These are phyloP conservation scores for Prunus yedoensis DNA, from an alignment of 331 rosid genomes.

Conservation along the genomic window DNA sequence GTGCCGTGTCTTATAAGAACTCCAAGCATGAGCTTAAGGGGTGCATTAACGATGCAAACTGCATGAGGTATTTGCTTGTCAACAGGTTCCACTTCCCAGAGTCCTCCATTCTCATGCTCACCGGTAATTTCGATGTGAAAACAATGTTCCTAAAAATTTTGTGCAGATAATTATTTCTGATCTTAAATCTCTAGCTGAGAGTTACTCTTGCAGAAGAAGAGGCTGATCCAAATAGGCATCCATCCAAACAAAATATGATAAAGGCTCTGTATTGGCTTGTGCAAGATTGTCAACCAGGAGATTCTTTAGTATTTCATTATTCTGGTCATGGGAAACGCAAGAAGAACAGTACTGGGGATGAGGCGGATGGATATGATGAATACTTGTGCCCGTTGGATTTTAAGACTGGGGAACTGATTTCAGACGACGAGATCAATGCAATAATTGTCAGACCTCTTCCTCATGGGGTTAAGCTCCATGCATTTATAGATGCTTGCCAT, in stretches of 20 bases:
- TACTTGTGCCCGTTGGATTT: constrained; percentile 44
- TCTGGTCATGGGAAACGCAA: constrained; percentile 53
- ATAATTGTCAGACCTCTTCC: constrained; percentile 47
- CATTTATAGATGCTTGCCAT: constrained; percentile 48
- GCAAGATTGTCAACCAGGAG: constrained; percentile 41
- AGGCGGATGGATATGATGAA: constrained; percentile 50
- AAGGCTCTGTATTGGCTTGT: constrained; percentile 48
- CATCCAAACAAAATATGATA: constrained; percentile 39
- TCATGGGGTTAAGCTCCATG: constrained; percentile 46
- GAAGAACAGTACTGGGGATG: constrained; percentile 38
- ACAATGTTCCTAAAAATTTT: not conserved
- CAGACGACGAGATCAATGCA: constrained; percentile 45
- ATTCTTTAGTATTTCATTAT: constrained; percentile 46
- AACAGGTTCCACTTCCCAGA: too few relatives aligned
- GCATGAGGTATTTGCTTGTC: too few relatives aligned
- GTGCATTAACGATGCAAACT: too few relatives aligned
- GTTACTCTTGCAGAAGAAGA: constrained; percentile 31
- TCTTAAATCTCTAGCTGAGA: not conserved
- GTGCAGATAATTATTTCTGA: not conserved
- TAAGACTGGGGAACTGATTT: constrained; percentile 38
- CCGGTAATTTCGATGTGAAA: not conserved
- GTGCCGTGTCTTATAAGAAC: too few relatives aligned
- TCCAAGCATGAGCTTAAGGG: too few relatives aligned
- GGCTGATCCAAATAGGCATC: constrained; percentile 16
- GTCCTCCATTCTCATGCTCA: not conserved